Evolutionary conservation across 129 eudicot species (phyloP).

Genomic region (Silybum marianum): DNA sequence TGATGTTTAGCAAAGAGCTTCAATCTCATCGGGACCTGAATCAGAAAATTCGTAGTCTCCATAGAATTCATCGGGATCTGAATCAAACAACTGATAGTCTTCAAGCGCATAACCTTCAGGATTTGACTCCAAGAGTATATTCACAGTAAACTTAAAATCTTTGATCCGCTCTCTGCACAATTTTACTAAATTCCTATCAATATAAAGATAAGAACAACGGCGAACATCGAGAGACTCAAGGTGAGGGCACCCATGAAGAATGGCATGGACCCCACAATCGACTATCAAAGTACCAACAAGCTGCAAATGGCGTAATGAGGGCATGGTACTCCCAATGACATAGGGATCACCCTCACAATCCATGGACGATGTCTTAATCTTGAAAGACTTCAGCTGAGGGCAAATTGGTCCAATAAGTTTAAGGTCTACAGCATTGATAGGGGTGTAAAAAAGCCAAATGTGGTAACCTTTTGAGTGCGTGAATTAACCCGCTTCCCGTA

Average conservation of each 20-base stretch:
- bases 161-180: neutral
- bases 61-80: neutral
- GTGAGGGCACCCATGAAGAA: neutral
- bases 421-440: neutral
- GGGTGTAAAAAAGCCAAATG: neutral
- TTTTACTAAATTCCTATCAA: neutral
- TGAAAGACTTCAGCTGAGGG: neutral
- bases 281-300: neutral
- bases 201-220: neutral
- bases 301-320: neutral
- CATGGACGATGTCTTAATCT: neutral
- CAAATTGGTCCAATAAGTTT: neutral
- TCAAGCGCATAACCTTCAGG: neutral
- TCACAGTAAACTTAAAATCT: neutral
- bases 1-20: neutral
- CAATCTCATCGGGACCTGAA: neutral
- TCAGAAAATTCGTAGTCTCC: neutral
- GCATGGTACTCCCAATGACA: neutral
- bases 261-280: neutral
- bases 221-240: neutral
- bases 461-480: neutral
- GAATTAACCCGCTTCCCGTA: neutral
- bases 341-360: neutral
- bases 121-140: too few relatives aligned
- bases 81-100: neutral